A percentile compares a stretch with the other conserved stretches of the same genome.
Conservation (phyloP, 352 stramenopile species). For the Globisporangium canariense region DNA sequence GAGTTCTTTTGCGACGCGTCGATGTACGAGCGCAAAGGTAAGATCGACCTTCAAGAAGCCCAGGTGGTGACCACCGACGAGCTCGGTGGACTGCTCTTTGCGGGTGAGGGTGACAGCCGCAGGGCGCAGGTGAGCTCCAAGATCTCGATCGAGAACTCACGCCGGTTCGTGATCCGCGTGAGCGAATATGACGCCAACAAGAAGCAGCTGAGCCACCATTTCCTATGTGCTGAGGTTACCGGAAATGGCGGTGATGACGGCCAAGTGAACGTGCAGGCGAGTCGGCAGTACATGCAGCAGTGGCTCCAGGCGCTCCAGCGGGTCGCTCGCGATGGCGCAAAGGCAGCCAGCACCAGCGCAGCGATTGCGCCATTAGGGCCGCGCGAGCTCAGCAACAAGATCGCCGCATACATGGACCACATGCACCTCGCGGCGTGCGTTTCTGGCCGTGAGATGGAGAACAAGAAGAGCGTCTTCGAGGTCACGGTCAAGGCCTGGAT, state of each 20-base stretch:
- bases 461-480: slow-evolving; percentile 40
- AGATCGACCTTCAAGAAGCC: slow-evolving; percentile 41
- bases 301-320: slow-evolving; percentile 46
- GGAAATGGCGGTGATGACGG: not conserved
- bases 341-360: not conserved
- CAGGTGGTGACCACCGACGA: slow-evolving; percentile 49
- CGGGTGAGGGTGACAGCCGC: slow-evolving; percentile 8
- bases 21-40: slow-evolving; percentile 34
- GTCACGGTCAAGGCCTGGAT: slow-evolving; percentile 58
- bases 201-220: slow-evolving; percentile 41
- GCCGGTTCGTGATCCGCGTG: slow-evolving; percentile 67
- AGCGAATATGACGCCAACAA: slow-evolving; percentile 24
- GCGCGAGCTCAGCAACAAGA: slow-evolving; percentile 36
- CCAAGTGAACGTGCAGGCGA: slow-evolving; percentile 27
- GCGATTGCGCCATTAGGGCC: slow-evolving; percentile 20
- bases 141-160: slow-evolving; percentile 46
- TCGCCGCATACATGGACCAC: slow-evolving; percentile 42
- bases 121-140: slow-evolving; percentile 17
- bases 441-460: slow-evolving; percentile 21
- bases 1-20: slow-evolving; percentile 56
- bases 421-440: slow-evolving; percentile 52
- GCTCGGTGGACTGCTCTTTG: slow-evolving; percentile 42
- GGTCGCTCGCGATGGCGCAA: slow-evolving; percentile 6
- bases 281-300: slow-evolving; percentile 38
- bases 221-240: slow-evolving; percentile 49